phyloP scores from a whole-genome alignment of 192 early-diverging fungal genomes.

The Entomortierella parvispora region DNA sequence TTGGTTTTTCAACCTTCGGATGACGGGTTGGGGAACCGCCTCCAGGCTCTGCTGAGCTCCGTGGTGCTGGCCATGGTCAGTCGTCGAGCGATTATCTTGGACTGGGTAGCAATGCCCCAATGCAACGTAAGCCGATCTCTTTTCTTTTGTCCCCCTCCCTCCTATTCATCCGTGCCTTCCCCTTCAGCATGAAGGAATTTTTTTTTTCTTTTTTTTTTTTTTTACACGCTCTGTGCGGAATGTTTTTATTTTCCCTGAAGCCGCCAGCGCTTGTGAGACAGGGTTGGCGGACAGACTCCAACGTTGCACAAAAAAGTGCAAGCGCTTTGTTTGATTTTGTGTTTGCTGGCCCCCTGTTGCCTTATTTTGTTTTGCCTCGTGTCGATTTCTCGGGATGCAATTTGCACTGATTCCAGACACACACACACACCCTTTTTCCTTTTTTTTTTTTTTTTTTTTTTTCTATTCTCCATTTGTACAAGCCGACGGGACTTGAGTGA shows the following conservation, averaged over 20 bases:
- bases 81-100: slow-evolving; percentile 37
- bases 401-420: no score
- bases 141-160: neutral
- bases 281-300: no score
- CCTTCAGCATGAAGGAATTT: neutral
- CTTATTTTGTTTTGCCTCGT: no score
- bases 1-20: slow-evolving; percentile 46
- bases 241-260: no score
- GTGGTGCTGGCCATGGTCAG: slow-evolving; percentile 41
- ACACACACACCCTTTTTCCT: no score
- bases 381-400: no score
- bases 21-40: slow-evolving; percentile 43
- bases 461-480: no score
- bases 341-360: neutral
- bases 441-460: neutral
- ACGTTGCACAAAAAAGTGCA: neutral
- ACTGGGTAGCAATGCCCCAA: slow-evolving; percentile 44
- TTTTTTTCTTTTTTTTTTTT: no score
- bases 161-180: neutral
- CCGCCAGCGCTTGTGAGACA: no score
- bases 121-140: slow-evolving; percentile 38
- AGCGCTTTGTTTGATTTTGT: neutral
- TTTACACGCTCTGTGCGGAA: no score
- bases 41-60: slow-evolving; percentile 41
- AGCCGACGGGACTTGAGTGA: no score